These are phyloP conservation scores for Tillandsia leiboldiana DNA, from an alignment of 176 grass and related monocot genomes.

Conservation along the genomic window DNA sequence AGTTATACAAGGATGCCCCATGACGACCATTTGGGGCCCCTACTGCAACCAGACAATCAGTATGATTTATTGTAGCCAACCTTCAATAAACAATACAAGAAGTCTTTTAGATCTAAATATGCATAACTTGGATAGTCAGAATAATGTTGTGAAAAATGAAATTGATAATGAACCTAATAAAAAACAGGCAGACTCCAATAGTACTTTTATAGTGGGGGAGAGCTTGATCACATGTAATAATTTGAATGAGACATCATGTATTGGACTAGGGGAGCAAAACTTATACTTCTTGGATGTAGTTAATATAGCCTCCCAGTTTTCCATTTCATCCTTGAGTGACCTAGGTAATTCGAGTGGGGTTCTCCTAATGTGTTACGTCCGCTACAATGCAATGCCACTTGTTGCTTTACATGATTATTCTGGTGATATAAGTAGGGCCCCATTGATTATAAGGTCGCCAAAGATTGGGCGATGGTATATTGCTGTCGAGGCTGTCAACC, in stretches of 20 bases:
- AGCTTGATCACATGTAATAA: constrained; percentile 58
- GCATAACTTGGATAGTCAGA: not conserved
- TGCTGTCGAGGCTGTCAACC: constrained; percentile 52
- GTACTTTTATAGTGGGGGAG: constrained; percentile 14
- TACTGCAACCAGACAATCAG: constrained; percentile 65
- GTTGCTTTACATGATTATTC: constrained; percentile 76
- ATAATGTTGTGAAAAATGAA: constrained; percentile 14
- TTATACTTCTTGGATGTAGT: constrained; percentile 69
- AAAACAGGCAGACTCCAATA: constrained; percentile 29
- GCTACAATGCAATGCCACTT: constrained; percentile 62
- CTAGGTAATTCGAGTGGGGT: constrained; percentile 11
- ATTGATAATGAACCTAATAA: constrained; percentile 27
- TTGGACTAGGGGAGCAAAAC: constrained; percentile 51
- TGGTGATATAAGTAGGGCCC: constrained; percentile 42
- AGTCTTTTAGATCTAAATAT: constrained; percentile 31
- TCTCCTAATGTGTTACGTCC: constrained; percentile 39
- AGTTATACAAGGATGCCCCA: constrained; percentile 51
- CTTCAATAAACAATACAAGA: constrained; percentile 50
- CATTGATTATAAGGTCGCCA: constrained; percentile 65
- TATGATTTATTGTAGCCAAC: constrained; percentile 61
- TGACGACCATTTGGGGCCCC: constrained; percentile 48
- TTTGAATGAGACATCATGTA: constrained; percentile 59
- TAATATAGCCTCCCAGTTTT: constrained; percentile 52
- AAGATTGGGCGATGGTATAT: constrained; percentile 89
- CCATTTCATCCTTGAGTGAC: constrained; percentile 31